Base-by-base conservation (phyloP, 306 rosid species). In the Medicago lupulina region DNA sequence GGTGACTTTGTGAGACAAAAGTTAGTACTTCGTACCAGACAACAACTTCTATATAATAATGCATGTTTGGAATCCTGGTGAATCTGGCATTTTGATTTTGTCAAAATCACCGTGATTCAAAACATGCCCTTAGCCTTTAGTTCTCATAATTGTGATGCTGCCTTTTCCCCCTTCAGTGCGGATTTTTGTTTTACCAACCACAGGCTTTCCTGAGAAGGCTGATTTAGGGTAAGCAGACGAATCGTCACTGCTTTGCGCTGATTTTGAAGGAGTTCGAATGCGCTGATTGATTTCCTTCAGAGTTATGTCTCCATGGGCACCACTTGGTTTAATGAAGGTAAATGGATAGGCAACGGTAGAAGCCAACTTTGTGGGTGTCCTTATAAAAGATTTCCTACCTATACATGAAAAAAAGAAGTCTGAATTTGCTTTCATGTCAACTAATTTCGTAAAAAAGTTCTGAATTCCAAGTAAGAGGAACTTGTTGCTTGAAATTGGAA, bases 161-260 rank as follows among this genome's bases (percentile, higher is more conserved):
- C 99, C 99, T 83, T 89, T 96, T 66, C 99, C 96, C 25, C 99
- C 98, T 79, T 92, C 96, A 0, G 98, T 96, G 78, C 86, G 98
- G 49, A 96, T 90, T 83, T 96, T 96, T 4, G 97, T 92, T 82
- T 96, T 92, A 6, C 93, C 96, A 57, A 96, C 99, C 5, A 96
- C 98, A 5, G 99, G 98, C 86, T 96, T 96, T 70, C 99, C 99
- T 4, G 99, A 96, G 82, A 96, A 90, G 71, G 99, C 98, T 13
- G 99, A 96, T 75, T 91, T 95, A 44, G 98, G 98, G 74, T 78
- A 92, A 50, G 84, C 78, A 38, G 80, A 65, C 9, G 89, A 90
- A 64, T 96, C 97, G 70, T 88, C 98, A 7, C 10, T 18, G 49
- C 11, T 83, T 58, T 86, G 80, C 83, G 85, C 82, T 0, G 84